Evolutionary conservation across 306 rosid species (phyloP), one percentile per base, ranked within the genome.

Genomic region (Dalbergia oliveri): DNA sequence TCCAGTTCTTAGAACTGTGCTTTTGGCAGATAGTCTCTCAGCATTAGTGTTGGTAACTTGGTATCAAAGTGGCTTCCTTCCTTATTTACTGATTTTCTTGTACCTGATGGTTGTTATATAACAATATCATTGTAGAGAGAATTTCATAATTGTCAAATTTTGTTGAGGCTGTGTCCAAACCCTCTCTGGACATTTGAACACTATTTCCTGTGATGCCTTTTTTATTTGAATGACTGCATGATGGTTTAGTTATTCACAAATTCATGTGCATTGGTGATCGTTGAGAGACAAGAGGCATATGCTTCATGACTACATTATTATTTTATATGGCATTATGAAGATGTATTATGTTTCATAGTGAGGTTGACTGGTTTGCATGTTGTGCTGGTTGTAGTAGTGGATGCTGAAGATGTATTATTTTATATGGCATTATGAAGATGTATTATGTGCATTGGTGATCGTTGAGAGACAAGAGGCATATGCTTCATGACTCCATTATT

Each of bases 331-430:
- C 12, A 9, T 14, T 15, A 10, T 61, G 14, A 23, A 51, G 34
- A 79, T 39, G 11, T 15, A n/a, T 31, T 21, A 35, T 71, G 18
- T 62, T 53, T 70, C 58, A 51, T 18, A 34, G 21, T 66, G 39
- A 51, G 67, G 18, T 62, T 62, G 33, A 61, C 4, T 3, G 35
- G 23, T 71, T 62, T 73, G 51, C 19, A n/a, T n/a, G n/a, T 16
- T 11, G 56, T 49, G 15, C 61, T 59, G 65, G 65, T 16, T 79
- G 44, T 70, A 68, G 50, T 16, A 34, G 81, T 69, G 50, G 65
- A 50, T 61, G 82, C 69, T 45, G 19, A 50, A 50, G n/a, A n/a
- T n/a, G n/a, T n/a, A n/a, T n/a, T n/a, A n/a, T n/a, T n/a, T n/a
- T n/a, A n/a, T n/a, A n/a, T n/a, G n/a, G n/a, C n/a, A n/a, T n/a